Percentiles rank a stretch among this genome's conserved stretches.
These are phyloP conservation scores for Xylaria telfairii DNA, from an alignment of 495 filamentous ascomycete species.

Conservation along the genomic window DNA sequence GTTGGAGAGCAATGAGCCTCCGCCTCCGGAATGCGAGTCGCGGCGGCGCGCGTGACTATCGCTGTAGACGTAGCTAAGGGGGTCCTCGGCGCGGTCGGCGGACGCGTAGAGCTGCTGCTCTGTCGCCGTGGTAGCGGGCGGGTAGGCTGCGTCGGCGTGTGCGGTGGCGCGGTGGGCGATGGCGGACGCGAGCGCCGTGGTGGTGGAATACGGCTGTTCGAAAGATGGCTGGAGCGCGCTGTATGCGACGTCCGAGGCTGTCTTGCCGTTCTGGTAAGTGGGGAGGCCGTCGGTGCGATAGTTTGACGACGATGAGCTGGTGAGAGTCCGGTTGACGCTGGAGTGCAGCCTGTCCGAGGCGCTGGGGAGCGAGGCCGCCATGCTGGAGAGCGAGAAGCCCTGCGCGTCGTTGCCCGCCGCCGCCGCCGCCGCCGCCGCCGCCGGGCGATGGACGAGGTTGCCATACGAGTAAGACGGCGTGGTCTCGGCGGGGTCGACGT, in stretches of 20 bases:
- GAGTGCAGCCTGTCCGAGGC: constrained; percentile 39
- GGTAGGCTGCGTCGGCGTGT: constrained; percentile 23
- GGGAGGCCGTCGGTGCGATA: constrained; percentile 33
- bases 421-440: constrained; percentile 11
- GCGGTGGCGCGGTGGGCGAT: constrained; percentile 22
- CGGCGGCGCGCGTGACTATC: constrained; percentile 27
- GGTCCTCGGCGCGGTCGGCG: constrained; percentile 28
- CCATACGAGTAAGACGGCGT: constrained; percentile 36
- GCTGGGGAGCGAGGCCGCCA: constrained; percentile 47
- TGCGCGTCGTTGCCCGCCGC: constrained; percentile 34
- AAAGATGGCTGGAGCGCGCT: constrained; percentile 29
- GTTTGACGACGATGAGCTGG: constrained; percentile 34
- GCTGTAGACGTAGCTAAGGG: constrained; percentile 37
- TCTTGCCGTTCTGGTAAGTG: constrained; percentile 28
- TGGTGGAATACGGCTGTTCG: constrained; percentile 25
- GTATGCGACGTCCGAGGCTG: constrained; percentile 33
- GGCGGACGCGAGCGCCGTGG: constrained; percentile 11
- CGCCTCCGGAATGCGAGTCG: constrained; percentile 29
- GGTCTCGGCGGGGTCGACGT: constrained; percentile 37
- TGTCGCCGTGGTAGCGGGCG: constrained; percentile 5
- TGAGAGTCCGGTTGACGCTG: constrained; percentile 38
- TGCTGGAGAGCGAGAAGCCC: constrained; percentile 47
- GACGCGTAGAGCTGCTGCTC: constrained; percentile 28
- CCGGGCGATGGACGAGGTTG: constrained; percentile 46
- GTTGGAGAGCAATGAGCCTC: constrained; percentile 33